Conservation (phyloP, 139 green algal genomes). For the Coelastrella sp. region DNA sequence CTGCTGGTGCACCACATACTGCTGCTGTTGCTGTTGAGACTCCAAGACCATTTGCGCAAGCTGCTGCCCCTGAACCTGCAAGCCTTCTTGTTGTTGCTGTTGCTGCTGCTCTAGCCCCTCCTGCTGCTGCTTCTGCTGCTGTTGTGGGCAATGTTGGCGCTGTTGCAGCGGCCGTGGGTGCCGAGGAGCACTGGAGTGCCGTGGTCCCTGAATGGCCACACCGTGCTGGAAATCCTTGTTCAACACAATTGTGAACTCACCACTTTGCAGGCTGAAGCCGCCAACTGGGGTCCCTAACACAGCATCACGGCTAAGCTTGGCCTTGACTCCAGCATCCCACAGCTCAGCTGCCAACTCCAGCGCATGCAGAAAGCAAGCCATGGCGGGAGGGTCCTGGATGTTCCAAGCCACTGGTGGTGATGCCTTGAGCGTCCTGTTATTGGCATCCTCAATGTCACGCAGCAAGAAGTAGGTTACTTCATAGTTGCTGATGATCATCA, state of each 20-base stretch:
- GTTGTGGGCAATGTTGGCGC: neutral
- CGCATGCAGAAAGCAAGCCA: conserved; percentile 40
- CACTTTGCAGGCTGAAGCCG: neutral
- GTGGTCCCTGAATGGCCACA: neutral
- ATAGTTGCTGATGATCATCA: conserved; percentile 47
- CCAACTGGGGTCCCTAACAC: neutral
- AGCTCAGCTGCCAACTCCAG: conserved; percentile 16
- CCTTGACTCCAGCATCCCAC: conserved; percentile 14
- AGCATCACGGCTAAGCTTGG: neutral
- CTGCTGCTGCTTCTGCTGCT: conserved; percentile 5
- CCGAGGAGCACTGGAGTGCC: neutral
- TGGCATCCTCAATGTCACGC: conserved; percentile 12
- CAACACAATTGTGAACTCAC: neutral
- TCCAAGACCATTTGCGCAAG: too few species aligned
- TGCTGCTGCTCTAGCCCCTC: neutral
- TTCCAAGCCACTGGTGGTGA: conserved; percentile 47
- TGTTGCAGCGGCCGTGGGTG: neutral
- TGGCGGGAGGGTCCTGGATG: conserved; percentile 22
- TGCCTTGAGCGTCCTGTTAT: conserved; percentile 38
- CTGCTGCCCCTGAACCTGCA: too few species aligned
- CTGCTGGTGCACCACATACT: neutral
- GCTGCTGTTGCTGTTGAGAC: too few species aligned
- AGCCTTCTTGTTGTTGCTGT: too few species aligned
- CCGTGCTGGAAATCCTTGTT: neutral
- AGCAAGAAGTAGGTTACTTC: conserved; percentile 46